Percentiles rank a stretch among this genome's conserved stretches.
Evolutionary conservation across 108 stramenopile genomes (phyloP).

Genomic region (Fragilariopsis cylindrus): DNA sequence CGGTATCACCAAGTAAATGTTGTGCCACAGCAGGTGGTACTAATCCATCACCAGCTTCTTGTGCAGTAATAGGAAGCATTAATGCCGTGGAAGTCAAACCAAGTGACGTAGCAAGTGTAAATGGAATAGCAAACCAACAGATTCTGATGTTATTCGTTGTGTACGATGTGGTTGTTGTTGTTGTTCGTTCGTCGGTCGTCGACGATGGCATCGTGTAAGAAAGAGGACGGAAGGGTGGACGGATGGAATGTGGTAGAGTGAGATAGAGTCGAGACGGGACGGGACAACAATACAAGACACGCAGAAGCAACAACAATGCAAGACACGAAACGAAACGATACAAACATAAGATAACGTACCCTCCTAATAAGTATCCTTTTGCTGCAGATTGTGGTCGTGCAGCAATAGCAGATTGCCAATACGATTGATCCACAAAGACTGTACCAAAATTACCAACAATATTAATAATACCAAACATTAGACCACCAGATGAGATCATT

Average conservation of each 20-base stretch:
- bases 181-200: too few species aligned
- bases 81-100: slow-evolving; percentile 89
- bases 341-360: slow-evolving; percentile 29
- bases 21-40: slow-evolving; percentile 91
- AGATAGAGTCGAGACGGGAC: too few species aligned
- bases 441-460: slow-evolving; percentile 96
- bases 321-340: too few species aligned
- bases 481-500: slow-evolving; percentile 82
- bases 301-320: too few species aligned
- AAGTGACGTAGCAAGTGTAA: slow-evolving; percentile 89
- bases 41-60: slow-evolving; percentile 85
- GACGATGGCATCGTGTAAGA: too few species aligned
- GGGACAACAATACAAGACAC: too few species aligned
- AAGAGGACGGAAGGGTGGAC: too few species aligned
- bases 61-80: slow-evolving; percentile 81
- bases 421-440: slow-evolving; percentile 92
- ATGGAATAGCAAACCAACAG: slow-evolving; percentile 92
- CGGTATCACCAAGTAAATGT: slow-evolving; percentile 76
- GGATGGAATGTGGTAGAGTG: too few species aligned
- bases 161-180: too few species aligned
- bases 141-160: slow-evolving; percentile 24
- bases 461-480: slow-evolving; percentile 95
- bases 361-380: slow-evolving; percentile 92
- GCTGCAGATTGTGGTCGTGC: slow-evolving; percentile 81
- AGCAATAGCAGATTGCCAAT: slow-evolving; percentile 96